phyloP scores from a whole-genome alignment of 345 rosid species.

The Stellera chamaejasme region DNA sequence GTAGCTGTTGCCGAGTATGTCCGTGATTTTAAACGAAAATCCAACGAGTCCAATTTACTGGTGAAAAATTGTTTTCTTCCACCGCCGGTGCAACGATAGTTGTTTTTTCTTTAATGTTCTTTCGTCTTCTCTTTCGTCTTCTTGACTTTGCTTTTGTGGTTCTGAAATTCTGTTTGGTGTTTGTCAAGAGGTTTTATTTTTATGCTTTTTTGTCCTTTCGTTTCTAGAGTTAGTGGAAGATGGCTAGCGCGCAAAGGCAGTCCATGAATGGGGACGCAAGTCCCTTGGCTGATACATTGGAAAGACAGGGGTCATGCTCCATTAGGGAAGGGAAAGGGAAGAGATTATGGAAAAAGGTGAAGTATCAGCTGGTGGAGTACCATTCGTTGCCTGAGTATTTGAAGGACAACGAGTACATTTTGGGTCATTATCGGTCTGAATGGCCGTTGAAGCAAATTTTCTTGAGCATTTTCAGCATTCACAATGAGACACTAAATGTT shows the following conservation, averaged over 20 bases:
- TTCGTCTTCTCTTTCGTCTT: neutral
- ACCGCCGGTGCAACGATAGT: neutral
- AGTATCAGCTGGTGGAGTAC: conserved; percentile 76
- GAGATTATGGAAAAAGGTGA: conserved; percentile 72
- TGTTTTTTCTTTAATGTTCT: neutral
- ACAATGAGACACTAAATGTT: conserved; percentile 81
- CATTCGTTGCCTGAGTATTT: conserved; percentile 67
- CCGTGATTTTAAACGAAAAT: too few relatives aligned
- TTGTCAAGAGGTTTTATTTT: neutral
- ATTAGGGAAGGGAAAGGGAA: conserved; percentile 53
- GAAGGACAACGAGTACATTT: conserved; percentile 73
- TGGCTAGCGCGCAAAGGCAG: conserved; percentile 22
- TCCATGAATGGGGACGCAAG: conserved; percentile 9
- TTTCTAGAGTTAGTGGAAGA: conserved; percentile 13
- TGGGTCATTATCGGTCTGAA: conserved; percentile 68
- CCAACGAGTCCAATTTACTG: neutral
- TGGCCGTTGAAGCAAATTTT: conserved; percentile 83
- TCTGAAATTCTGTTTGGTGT: neutral
- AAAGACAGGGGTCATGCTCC: conserved; percentile 21
- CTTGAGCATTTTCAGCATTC: conserved; percentile 68
- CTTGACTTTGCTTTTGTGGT: too few relatives aligned
- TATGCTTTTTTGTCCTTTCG: too few relatives aligned
- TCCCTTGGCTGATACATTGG: conserved; percentile 29
- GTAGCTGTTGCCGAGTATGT: neutral
- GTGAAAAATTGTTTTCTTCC: neutral